Conservation (phyloP, 768 basidiomycete species). For the Suillus spraguei region DNA sequence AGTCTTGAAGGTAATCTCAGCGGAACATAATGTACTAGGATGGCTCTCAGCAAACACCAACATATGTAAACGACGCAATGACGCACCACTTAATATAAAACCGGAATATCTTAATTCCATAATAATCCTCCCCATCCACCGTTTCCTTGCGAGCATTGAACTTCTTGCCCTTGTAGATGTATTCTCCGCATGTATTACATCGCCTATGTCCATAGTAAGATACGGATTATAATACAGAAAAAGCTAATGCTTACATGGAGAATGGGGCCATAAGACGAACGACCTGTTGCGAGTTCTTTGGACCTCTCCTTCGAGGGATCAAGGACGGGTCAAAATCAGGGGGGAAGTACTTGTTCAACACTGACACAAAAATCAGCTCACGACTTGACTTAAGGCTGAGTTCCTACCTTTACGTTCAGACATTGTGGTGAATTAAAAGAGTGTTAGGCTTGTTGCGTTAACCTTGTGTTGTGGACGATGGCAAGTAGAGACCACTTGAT, state of each 20-base stretch:
- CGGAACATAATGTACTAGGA: constrained; percentile 86
- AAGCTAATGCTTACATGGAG: constrained; percentile 70
- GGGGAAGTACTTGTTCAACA: constrained; percentile 94
- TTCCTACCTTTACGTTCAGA: constrained; percentile 79
- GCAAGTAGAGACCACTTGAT: constrained; percentile 20
- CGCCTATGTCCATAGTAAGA: constrained; percentile 52
- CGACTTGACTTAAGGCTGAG: background rate
- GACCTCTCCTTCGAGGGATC: constrained; percentile 87
- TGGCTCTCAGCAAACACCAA: constrained; percentile 19
- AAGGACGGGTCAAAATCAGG: constrained; percentile 98
- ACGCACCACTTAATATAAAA: constrained; percentile 91
- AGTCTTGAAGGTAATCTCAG: constrained; percentile 99
- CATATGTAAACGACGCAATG: constrained; percentile 31
- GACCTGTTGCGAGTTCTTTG: constrained; percentile 95
- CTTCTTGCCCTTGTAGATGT: constrained; percentile 99
- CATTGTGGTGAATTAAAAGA: constrained; percentile 46
- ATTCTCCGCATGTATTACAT: constrained; percentile 96
- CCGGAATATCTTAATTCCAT: constrained; percentile 95
- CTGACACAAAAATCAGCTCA: constrained; percentile 39
- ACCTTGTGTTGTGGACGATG: background rate
- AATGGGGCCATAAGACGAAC: constrained; percentile 99
- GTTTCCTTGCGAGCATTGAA: constrained; percentile 99
- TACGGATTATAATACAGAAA: background rate
- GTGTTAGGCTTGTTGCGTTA: background rate
- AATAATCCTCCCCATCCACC: constrained; percentile 95